Conservation (phyloP, 768 basidiomycete species). For the Lyophyllum shimeji region DNA sequence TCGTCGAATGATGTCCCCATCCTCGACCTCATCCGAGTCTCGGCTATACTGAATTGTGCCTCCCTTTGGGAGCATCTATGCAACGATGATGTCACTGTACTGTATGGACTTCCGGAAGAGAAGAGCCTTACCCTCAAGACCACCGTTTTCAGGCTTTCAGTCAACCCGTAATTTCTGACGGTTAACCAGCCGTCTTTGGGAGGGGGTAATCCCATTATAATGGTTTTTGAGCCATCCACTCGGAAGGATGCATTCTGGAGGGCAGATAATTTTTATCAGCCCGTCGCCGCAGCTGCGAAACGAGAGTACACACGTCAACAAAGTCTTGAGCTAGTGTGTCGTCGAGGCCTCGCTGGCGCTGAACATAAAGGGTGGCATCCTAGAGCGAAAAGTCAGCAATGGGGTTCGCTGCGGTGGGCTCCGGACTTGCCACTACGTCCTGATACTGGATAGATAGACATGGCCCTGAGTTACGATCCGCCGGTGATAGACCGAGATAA, state of each 20-base stretch:
- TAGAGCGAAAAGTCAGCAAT: slow-evolving; percentile 14
- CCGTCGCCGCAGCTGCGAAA: neutral
- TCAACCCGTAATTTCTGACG: slow-evolving; percentile 42
- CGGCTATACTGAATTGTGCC: slow-evolving; percentile 30
- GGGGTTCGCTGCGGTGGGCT: neutral
- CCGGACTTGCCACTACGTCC: slow-evolving; percentile 33
- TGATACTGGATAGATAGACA: slow-evolving; percentile 31
- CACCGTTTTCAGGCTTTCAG: slow-evolving; percentile 35
- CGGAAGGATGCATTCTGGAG: slow-evolving; percentile 38
- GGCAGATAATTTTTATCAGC: neutral
- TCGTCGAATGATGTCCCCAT: slow-evolving; percentile 27
- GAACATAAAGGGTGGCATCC: slow-evolving; percentile 45
- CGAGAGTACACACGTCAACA: slow-evolving; percentile 34
- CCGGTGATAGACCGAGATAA: slow-evolving; percentile 19
- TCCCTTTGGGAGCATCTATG: slow-evolving; percentile 43
- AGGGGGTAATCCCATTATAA: slow-evolving; percentile 45
- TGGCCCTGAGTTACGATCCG: slow-evolving; percentile 26
- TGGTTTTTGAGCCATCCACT: slow-evolving; percentile 36
- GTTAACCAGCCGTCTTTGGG: slow-evolving; percentile 34
- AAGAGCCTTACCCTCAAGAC: slow-evolving; percentile 32
- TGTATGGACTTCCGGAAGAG: neutral
- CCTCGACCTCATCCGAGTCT: slow-evolving; percentile 18
- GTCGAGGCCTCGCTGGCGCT: slow-evolving; percentile 38
- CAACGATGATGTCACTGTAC: neutral
- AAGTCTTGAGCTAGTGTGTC: slow-evolving; percentile 45